Conservation (phyloP, 768 basidiomycete species). For the Lactarius evosmus region DNA sequence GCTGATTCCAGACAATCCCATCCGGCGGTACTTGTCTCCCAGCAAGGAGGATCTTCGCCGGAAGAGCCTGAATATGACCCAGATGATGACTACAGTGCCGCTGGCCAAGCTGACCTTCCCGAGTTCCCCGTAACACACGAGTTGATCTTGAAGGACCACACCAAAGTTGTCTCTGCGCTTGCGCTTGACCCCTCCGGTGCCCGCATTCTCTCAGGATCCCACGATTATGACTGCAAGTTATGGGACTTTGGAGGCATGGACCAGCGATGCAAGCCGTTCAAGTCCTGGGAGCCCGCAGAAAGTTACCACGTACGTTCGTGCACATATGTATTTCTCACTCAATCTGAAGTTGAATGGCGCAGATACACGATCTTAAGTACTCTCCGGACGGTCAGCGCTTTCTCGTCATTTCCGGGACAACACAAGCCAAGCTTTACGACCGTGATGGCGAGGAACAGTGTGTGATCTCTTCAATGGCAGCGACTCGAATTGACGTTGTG, state of each 20-base stretch:
- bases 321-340: constrained; percentile 13
- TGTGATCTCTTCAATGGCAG: constrained; percentile 37
- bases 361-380: constrained; percentile 91
- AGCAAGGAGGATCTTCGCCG: neutral
- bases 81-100: constrained; percentile 43
- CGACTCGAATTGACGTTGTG: constrained; percentile 49
- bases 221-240: constrained; percentile 97
- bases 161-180: constrained; percentile 91
- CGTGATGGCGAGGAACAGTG: constrained; percentile 93
- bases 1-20: neutral
- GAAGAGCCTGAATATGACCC: constrained; percentile 38
- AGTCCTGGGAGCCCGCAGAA: constrained; percentile 92
- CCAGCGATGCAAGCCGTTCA: constrained; percentile 84
- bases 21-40: constrained; percentile 17
- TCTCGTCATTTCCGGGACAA: constrained; percentile 83
- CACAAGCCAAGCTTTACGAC: constrained; percentile 85
- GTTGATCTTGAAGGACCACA: constrained; percentile 89
- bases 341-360: constrained; percentile 7
- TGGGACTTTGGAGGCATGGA: constrained; percentile 99
- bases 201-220: constrained; percentile 83
- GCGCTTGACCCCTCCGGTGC: constrained; percentile 93
- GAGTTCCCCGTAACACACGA: constrained; percentile 89
- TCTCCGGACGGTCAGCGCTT: constrained; percentile 85
- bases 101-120: constrained; percentile 48
- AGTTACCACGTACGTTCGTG: constrained; percentile 73